phyloP scores from a whole-genome alignment of 2,329 filamentous ascomycete genomes.

The Fusarium bulbicola region DNA sequence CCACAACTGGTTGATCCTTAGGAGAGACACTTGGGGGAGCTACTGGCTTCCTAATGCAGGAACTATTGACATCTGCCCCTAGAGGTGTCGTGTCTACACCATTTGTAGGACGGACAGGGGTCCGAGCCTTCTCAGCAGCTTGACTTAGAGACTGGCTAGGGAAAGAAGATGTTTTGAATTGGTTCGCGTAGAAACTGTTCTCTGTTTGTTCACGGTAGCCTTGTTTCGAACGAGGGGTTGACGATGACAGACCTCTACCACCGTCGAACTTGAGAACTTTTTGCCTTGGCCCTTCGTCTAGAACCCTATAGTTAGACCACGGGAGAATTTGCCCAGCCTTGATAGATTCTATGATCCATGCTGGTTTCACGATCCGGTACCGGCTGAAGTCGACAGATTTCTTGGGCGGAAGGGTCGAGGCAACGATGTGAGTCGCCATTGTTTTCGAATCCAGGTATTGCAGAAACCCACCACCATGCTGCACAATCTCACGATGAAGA shows the following conservation, averaged over 20 bases:
- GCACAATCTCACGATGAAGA: constrained; percentile 86
- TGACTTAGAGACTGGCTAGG: constrained; percentile 44
- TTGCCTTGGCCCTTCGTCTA: constrained; percentile 86
- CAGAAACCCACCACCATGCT: constrained; percentile 92
- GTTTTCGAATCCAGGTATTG: constrained; percentile 97
- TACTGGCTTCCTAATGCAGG: not conserved
- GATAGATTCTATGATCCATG: constrained; percentile 93
- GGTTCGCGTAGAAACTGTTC: constrained; percentile 82
- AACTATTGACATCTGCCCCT: not conserved
- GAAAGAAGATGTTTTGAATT: constrained; percentile 61
- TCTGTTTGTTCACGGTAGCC: constrained; percentile 86
- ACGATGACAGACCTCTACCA: constrained; percentile 73
- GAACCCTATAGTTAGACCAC: constrained; percentile 85
- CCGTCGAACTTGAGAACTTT: constrained; percentile 73
- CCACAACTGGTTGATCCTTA: not conserved
- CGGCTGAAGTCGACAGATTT: constrained; percentile 87
- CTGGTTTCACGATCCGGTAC: constrained; percentile 92
- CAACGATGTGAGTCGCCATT: constrained; percentile 94
- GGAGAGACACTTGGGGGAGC: not conserved
- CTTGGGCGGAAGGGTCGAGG: constrained; percentile 88
- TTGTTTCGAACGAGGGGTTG: constrained; percentile 62
- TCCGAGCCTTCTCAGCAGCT: constrained; percentile 41
- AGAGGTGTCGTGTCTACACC: not conserved
- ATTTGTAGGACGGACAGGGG: constrained; percentile 22
- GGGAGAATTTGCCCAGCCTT: constrained; percentile 81